Evolutionary conservation across 2,329 filamentous ascomycete species (phyloP).

Genomic region (Elsinoe fawcettii): DNA sequence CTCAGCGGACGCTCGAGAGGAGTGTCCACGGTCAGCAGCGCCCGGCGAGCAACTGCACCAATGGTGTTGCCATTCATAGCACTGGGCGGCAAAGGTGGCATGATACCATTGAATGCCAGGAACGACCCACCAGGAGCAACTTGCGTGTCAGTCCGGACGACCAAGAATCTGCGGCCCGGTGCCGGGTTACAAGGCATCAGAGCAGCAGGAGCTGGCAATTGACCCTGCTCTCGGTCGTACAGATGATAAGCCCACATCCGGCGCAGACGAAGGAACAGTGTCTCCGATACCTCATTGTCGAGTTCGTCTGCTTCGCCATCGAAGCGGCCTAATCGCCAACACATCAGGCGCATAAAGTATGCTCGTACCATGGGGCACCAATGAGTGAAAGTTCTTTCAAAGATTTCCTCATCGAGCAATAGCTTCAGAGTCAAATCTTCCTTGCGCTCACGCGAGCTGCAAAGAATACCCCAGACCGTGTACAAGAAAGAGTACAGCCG

Average conservation of each 20-base stretch:
- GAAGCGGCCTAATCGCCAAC: constrained; percentile 79
- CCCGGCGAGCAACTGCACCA: neutral
- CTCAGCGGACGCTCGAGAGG: constrained; percentile 4
- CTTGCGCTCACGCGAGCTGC: constrained; percentile 59
- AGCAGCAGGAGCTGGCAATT: constrained; percentile 37
- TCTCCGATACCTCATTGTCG: constrained; percentile 53
- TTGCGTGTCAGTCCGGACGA: constrained; percentile 71
- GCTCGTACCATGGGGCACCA: constrained; percentile 94
- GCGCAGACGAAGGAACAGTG: constrained; percentile 60
- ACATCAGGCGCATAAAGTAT: constrained; percentile 84
- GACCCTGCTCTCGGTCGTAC: constrained; percentile 61
- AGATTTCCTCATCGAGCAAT: constrained; percentile 65
- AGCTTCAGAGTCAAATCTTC: constrained; percentile 63
- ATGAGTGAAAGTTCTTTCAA: constrained; percentile 78
- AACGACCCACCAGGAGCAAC: constrained; percentile 48
- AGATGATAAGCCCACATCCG: constrained; percentile 73
- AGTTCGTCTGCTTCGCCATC: constrained; percentile 53
- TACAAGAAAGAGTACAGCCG: constrained; percentile 76
- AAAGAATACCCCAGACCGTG: constrained; percentile 67
- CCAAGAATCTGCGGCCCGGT: constrained; percentile 77
- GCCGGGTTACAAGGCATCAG: constrained; percentile 72
- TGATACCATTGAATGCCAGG: constrained; percentile 56
- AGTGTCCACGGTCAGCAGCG: neutral
- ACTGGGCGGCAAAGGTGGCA: constrained; percentile 31
- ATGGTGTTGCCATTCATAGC: constrained; percentile 23